A percentile compares a stretch with the other conserved stretches of the same genome.
Conservation (phyloP, 2,329 filamentous ascomycete genomes). For the Phialophora expanda region DNA sequence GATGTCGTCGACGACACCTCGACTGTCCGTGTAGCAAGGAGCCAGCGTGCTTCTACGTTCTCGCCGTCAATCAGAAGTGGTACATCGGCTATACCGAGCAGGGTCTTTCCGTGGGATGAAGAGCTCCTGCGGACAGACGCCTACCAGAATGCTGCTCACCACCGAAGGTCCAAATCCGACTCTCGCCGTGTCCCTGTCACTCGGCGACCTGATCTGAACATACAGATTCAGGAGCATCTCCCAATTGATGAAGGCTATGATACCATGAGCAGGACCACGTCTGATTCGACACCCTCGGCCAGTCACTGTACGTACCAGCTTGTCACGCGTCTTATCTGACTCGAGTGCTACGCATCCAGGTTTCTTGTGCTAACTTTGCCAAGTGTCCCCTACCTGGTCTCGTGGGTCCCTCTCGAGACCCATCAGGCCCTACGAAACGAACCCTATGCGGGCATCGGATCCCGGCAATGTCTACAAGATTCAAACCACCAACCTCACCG, state of each 20-base stretch:
- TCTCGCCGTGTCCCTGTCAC: not conserved
- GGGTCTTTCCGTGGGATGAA: not conserved
- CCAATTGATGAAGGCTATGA: conserved; percentile 6
- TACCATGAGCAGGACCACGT: conserved; percentile 11
- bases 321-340: not conserved
- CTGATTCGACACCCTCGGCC: conserved; percentile 3
- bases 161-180: conserved; percentile 10
- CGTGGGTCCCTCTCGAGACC: conserved; percentile 4
- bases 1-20: conserved; percentile 11
- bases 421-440: conserved; percentile 11
- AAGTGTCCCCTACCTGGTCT: conserved; percentile 8
- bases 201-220: conserved; percentile 10
- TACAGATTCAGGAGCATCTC: conserved; percentile 8
- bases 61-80: conserved; percentile 6
- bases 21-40: conserved; percentile 2
- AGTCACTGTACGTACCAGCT: conserved; percentile 4
- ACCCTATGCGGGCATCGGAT: conserved; percentile 4
- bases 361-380: conserved; percentile 3
- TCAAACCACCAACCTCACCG: not conserved
- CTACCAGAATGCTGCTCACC: conserved; percentile 4
- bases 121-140: conserved; percentile 10
- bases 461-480: conserved; percentile 13
- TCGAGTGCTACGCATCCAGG: not conserved
- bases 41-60: not conserved
- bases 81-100: conserved; percentile 4